Percentiles rank a stretch among this genome's conserved stretches.
Evolutionary conservation across 805 yeast species (phyloP).

Genomic region (Starmerella asiatica): DNA sequence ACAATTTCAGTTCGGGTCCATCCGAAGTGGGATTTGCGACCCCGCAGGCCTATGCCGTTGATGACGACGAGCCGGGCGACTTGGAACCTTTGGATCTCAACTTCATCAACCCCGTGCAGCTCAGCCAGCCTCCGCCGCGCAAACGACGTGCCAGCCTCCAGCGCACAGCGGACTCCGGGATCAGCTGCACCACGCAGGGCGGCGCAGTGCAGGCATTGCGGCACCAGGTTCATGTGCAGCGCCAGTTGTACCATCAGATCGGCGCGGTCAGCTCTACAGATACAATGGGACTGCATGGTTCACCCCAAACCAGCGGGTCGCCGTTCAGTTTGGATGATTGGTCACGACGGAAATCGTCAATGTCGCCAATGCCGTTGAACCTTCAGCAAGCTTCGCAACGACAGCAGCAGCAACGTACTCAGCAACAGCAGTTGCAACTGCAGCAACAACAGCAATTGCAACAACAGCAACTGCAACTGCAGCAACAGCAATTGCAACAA

Average conservation of each 20-base stretch:
- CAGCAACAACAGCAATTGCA: background rate
- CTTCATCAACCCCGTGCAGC: slow-evolving; percentile 7
- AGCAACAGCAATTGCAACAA: background rate
- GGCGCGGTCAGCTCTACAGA: background rate
- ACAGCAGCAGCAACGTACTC: background rate
- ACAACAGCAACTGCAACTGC: background rate
- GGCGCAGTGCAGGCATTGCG: slow-evolving; percentile 10
- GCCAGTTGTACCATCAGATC: slow-evolving; percentile 5
- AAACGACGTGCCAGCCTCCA: background rate
- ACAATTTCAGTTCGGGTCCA: slow-evolving; percentile 31
- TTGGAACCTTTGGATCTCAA: slow-evolving; percentile 13
- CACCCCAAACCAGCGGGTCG: background rate
- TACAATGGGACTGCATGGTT: no score
- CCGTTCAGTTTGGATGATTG: background rate
- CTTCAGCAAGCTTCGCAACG: background rate
- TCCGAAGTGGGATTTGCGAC: slow-evolving; percentile 68
- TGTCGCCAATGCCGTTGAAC: background rate
- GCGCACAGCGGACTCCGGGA: background rate
- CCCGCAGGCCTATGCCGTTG: slow-evolving; percentile 40
- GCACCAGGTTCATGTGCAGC: slow-evolving; percentile 3
- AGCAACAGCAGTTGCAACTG: background rate
- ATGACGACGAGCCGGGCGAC: slow-evolving; percentile 22
- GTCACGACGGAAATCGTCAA: background rate
- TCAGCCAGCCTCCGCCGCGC: slow-evolving; percentile 8
- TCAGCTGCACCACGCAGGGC: background rate